Evolutionary conservation across 1,284 basidiomycete genomes (phyloP).

Genomic region (Malassezia dermatis): DNA sequence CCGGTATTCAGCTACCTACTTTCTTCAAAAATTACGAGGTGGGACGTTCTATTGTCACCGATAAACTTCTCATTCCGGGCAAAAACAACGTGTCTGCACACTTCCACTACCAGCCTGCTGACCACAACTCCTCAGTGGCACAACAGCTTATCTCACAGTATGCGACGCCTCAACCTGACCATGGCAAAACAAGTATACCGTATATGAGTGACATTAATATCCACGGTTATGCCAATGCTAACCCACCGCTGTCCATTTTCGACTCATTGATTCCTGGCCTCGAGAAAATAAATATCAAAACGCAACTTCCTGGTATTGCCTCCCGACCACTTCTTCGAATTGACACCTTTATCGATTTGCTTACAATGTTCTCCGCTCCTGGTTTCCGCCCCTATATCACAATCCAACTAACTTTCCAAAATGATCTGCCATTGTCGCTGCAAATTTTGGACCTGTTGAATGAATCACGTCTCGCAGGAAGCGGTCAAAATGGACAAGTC

Average conservation of each 20-base stretch:
- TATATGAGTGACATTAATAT: slow-evolving; percentile 4
- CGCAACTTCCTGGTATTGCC: slow-evolving; percentile 52
- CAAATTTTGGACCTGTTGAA: slow-evolving; percentile 23
- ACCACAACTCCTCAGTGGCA: slow-evolving; percentile 60
- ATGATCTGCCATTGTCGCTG: slow-evolving; percentile 20
- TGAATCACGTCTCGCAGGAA: slow-evolving; percentile 17
- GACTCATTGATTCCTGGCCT: slow-evolving; percentile 57
- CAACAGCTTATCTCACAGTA: slow-evolving; percentile 49
- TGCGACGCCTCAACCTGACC: slow-evolving; percentile 41
- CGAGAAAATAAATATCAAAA: slow-evolving; percentile 54
- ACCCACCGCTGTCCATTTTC: slow-evolving; percentile 57
- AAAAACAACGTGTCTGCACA: slow-evolving; percentile 54
- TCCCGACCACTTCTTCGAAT: slow-evolving; percentile 27
- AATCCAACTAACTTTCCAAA: slow-evolving; percentile 21
- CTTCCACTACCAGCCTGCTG: slow-evolving; percentile 55
- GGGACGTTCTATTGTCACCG: slow-evolving; percentile 48
- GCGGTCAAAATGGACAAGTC: not conserved
- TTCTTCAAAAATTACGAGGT: slow-evolving; percentile 53
- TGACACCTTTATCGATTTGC: slow-evolving; percentile 23
- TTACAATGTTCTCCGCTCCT: slow-evolving; percentile 19
- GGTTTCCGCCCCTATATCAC: slow-evolving; percentile 4
- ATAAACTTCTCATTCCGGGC: slow-evolving; percentile 54
- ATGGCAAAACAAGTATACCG: not conserved
- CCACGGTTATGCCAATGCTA: slow-evolving; percentile 14
- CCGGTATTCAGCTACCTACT: slow-evolving; percentile 56